These are phyloP conservation scores for Stylosanthes scabra DNA, from an alignment of 331 rosid genomes.

Conservation along the genomic window DNA sequence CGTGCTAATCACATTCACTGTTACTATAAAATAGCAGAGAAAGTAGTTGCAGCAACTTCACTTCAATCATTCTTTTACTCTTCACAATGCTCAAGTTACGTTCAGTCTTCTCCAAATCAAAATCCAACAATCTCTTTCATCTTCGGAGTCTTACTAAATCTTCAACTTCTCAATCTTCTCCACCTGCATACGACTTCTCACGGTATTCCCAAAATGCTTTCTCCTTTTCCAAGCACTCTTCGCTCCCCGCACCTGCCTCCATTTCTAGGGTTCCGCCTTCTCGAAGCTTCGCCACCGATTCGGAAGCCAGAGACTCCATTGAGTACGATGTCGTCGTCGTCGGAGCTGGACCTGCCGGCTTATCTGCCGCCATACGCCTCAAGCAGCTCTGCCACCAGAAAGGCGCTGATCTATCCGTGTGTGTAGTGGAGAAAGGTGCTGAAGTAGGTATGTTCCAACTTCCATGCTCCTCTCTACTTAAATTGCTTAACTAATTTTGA, in stretches of 20 bases:
- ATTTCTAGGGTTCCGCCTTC: conserved; percentile 36
- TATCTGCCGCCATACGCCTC: conserved; percentile 86
- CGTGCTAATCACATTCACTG: not conserved
- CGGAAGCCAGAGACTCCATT: conserved; percentile 64
- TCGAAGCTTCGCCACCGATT: conserved; percentile 52
- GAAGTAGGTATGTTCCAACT: conserved; percentile 70
- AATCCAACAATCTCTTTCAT: not conserved
- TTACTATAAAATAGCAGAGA: not conserved
- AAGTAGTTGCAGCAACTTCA: not conserved
- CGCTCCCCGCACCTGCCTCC: not conserved
- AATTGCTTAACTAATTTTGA: conserved; percentile 1
- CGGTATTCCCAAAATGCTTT: not conserved
- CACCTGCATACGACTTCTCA: not conserved
- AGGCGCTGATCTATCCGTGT: conserved; percentile 72
- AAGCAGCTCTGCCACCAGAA: conserved; percentile 79
- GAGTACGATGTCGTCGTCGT: conserved; percentile 90
- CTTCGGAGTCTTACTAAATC: not conserved
- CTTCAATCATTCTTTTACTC: not conserved
- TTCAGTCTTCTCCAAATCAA: conserved; percentile 46
- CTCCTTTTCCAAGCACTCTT: not conserved
- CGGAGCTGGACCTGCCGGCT: conserved; percentile 97
- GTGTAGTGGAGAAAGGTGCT: conserved; percentile 94
- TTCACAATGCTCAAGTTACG: conserved; percentile 50
- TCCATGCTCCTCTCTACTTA: not conserved
- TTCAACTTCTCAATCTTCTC: conserved; percentile 17